Evolutionary conservation across 83 land plant genomes (phyloP), one percentile per base, ranked within the genome.

Genomic region (Picea engelmannii): DNA sequence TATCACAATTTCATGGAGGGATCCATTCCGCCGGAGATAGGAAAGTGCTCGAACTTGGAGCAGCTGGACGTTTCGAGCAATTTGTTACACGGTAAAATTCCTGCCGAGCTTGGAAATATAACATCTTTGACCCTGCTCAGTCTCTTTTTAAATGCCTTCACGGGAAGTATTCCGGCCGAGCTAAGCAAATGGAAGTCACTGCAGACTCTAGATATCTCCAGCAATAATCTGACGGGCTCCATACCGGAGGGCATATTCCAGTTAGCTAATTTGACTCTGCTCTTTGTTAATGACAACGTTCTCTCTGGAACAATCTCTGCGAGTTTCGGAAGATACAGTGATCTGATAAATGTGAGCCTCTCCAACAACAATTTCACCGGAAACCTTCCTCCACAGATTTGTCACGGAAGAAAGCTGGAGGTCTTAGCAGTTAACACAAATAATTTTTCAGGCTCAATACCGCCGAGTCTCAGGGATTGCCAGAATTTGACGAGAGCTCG

Each of bases 341-440:
- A 24, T n/a, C 35, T 92, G 23, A 44, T 16, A 0, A 61, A 78
- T 25, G 88, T 88, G 12, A 84, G 88, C 78, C 84, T 92, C 78
- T 73, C 88, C 15, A 84, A 86, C 84, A 92, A 92, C 70, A 85
- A 82, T 73, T 87, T 92, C 66, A 42, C 86, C 2, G 94, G 94
- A 42, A 77, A 78, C 27, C 65, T 92, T 78, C 94, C 94, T 5
- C 87, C 84, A 60, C 73, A 62, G 55, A 78, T 92, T 9, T 92
- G 94, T 82, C 81, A 59, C 38, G 84, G 86, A 4, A 76, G 81
- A 24, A 25, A 16, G 7, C 82, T 92, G 64, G 24, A 80, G 42
- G 11, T 67, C 13, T 70, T 92, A 0, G 79, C 86, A 6, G 88
- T 69, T 2, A 85, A 92, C 62, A 42, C 3, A 20, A 92, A 89